These are phyloP conservation scores for Halenospora varia DNA, from an alignment of 495 filamentous ascomycete genomes.

Conservation along the genomic window DNA sequence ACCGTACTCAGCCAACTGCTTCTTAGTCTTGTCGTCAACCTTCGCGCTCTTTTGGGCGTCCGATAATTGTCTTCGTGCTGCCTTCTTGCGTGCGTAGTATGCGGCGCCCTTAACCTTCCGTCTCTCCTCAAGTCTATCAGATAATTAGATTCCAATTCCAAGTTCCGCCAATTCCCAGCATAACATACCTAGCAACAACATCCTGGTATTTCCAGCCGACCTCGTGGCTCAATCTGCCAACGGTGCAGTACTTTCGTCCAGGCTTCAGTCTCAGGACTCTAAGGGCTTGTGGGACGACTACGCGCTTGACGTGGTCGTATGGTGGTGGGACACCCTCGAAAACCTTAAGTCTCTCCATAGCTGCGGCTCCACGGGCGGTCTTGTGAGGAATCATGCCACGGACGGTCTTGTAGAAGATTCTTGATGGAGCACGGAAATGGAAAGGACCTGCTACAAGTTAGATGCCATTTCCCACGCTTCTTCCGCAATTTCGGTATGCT, in stretches of 20 bases:
- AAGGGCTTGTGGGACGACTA: slow-evolving; percentile 97
- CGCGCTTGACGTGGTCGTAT: slow-evolving; percentile 99
- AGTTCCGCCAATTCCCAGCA: background rate
- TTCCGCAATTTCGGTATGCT: slow-evolving; percentile 31
- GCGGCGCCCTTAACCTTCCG: slow-evolving; percentile 98
- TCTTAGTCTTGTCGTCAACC: slow-evolving; percentile 64
- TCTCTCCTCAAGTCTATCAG: slow-evolving; percentile 87
- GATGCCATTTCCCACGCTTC: slow-evolving; percentile 18
- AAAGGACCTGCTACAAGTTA: slow-evolving; percentile 70
- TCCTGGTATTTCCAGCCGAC: slow-evolving; percentile 99
- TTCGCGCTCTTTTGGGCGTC: slow-evolving; percentile 90
- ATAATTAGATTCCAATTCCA: slow-evolving; percentile 5
- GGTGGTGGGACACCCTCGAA: slow-evolving; percentile 99
- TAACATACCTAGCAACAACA: slow-evolving; percentile 87
- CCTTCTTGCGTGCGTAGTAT: slow-evolving; percentile 99
- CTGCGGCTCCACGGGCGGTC: slow-evolving; percentile 93
- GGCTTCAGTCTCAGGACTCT: slow-evolving; percentile 92
- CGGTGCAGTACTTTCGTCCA: slow-evolving; percentile 99
- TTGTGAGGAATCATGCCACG: slow-evolving; percentile 99
- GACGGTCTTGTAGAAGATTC: slow-evolving; percentile 99
- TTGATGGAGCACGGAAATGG: slow-evolving; percentile 97
- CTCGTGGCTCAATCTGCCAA: slow-evolving; percentile 95
- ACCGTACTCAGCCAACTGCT: slow-evolving; percentile 50
- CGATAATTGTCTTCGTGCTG: slow-evolving; percentile 76
- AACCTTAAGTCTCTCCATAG: slow-evolving; percentile 96